These are phyloP conservation scores for Aspergillus ustus DNA, from an alignment of 2,329 filamentous ascomycete species.

Conservation along the genomic window DNA sequence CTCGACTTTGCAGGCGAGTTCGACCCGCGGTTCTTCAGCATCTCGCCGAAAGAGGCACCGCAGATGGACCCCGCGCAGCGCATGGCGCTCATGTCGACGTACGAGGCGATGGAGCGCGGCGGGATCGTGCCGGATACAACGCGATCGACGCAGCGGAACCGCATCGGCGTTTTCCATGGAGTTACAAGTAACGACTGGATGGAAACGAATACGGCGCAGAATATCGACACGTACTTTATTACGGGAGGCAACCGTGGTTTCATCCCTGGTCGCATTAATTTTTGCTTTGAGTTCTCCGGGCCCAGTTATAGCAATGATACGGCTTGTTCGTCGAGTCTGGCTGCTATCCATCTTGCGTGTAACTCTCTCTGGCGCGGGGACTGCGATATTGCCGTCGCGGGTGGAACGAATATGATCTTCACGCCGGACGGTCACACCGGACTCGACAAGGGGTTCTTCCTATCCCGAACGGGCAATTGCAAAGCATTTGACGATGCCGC, in stretches of 20 bases:
- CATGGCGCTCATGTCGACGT: slow-evolving; percentile 73
- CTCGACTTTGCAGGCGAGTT: slow-evolving; percentile 57
- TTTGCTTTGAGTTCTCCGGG: slow-evolving; percentile 75
- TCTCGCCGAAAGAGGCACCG: slow-evolving; percentile 63
- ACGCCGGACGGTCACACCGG: slow-evolving; percentile 78
- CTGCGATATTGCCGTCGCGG: slow-evolving; percentile 78
- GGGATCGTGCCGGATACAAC: slow-evolving; percentile 73
- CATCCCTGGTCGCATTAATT: slow-evolving; percentile 68
- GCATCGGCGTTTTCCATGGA: slow-evolving; percentile 74
- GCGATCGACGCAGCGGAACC: slow-evolving; percentile 68
- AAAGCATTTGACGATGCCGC: slow-evolving; percentile 54
- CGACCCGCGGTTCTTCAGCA: slow-evolving; percentile 47
- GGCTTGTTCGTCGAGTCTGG: slow-evolving; percentile 66
- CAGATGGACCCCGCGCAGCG: slow-evolving; percentile 81
- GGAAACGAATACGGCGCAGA: slow-evolving; percentile 70
- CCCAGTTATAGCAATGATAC: slow-evolving; percentile 74
- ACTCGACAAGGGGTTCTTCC: slow-evolving; percentile 58
- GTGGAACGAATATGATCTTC: slow-evolving; percentile 72
- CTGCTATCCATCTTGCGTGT: slow-evolving; percentile 72
- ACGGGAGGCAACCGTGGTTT: slow-evolving; percentile 65
- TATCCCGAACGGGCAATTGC: slow-evolving; percentile 48
- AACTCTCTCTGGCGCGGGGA: slow-evolving; percentile 73
- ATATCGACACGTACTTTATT: slow-evolving; percentile 70
- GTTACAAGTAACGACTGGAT: slow-evolving; percentile 73
- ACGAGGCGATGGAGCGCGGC: slow-evolving; percentile 78